These are phyloP conservation scores for Prunus campanulata DNA, from an alignment of 306 rosid genomes.

Conservation along the genomic window DNA sequence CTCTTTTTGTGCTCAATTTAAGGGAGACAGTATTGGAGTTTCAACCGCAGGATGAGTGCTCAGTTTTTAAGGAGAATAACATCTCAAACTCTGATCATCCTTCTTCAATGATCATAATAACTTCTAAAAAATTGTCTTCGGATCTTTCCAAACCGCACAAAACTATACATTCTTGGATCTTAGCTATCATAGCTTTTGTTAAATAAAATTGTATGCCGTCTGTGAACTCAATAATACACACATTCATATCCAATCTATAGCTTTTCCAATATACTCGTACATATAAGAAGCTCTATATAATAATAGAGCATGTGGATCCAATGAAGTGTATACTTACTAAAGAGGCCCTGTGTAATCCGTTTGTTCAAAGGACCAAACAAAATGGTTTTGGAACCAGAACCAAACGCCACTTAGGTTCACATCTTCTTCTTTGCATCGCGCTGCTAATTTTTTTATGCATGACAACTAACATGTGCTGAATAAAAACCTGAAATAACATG, in stretches of 20 bases:
- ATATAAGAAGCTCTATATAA: not conserved
- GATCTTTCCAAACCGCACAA: not conserved
- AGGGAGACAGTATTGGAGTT: not conserved
- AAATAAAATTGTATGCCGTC: not conserved
- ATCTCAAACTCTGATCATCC: not conserved
- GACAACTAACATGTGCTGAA: not conserved
- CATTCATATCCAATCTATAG: not conserved
- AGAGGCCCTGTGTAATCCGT: not conserved
- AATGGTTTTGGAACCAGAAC: not conserved
- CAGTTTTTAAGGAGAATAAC: no score
- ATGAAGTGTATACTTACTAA: not conserved
- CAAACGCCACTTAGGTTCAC: not conserved
- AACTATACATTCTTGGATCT: not conserved
- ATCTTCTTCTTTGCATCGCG: not conserved
- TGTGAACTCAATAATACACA: not conserved
- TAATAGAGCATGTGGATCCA: not conserved
- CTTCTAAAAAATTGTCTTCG: not conserved
- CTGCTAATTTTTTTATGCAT: not conserved
- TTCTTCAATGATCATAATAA: not conserved
- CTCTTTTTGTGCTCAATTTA: no score
- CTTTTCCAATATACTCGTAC: not conserved
- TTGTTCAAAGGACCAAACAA: not conserved
- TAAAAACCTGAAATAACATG: not conserved
- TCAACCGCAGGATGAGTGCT: not conserved
- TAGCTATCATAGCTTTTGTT: not conserved